Evolutionary conservation across 2,329 filamentous ascomycete species (phyloP), one percentile per base, ranked within the genome.

Genomic region (Colletotrichum musae): DNA sequence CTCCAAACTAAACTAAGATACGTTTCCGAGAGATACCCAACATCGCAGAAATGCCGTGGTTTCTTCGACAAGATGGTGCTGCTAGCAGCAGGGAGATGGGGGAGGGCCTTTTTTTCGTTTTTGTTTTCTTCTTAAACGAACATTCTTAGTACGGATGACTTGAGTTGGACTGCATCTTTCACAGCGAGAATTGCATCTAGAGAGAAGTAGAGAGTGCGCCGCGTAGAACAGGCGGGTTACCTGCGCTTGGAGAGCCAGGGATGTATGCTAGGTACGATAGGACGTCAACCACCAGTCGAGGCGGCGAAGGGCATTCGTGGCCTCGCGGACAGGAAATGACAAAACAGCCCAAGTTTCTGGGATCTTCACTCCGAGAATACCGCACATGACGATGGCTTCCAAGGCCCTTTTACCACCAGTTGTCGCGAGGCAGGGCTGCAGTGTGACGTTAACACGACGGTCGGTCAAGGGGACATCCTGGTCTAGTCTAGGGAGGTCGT

Each of bases 1-100:
- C 76, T 83, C 84, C 12, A 68, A 18, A 54, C 21, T 65, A 16
- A 24, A 39, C 18, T 57, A 43, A 16, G 18, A 53, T 53, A 61
- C 48, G 39, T 53, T 52, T 32, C n/a, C 58, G n/a, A 51, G 10
- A 58, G 58, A 63, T 36, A 58, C 18, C 24, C 32, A 45, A 28
- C 64, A 52, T 26, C 32, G 16, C 5, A 41, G 18, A 26, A 36
- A 5, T 57, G 47, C 51, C 28, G n/a, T 9, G 64, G 36, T 68
- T 68, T 57, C 57, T 68, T 10, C 50, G 45, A 39, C 52, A 60
- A 57, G 24, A 51, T 32, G 64, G 51, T 52, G 62, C 32, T 36
- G 32, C 32, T 36, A 36, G 32, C 32, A 36, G 10, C 9, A 36
- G 7, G 32, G 10, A 10, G 32, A 36, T 36, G 2, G 7, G 32